phyloP scores from a whole-genome alignment of 108 stramenopile genomes.

The Nannochloropsis salina region DNA sequence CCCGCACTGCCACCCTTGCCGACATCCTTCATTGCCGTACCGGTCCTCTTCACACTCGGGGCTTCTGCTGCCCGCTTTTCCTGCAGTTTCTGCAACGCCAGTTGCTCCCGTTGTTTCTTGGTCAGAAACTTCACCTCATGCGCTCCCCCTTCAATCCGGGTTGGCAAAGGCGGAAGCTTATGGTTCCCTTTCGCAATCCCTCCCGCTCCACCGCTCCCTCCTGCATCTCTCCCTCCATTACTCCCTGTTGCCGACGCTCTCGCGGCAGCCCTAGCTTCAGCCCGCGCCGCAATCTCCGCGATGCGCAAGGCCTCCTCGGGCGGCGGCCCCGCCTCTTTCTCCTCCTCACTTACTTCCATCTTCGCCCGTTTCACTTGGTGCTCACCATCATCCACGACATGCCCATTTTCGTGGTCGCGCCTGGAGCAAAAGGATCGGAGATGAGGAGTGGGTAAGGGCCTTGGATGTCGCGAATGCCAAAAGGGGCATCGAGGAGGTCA shows the following conservation, averaged over 20 bases:
- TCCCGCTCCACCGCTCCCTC: background rate
- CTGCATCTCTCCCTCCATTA: slow-evolving; percentile 22
- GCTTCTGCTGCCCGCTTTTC: background rate
- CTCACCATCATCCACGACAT: slow-evolving; percentile 1
- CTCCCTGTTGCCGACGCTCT: slow-evolving; percentile 26
- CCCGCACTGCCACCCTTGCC: background rate
- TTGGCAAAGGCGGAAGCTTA: background rate
- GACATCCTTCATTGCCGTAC: background rate
- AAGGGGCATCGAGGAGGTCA: too few relatives aligned
- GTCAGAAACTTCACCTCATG: slow-evolving; percentile 39
- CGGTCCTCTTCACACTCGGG: background rate
- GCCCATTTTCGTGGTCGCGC: background rate
- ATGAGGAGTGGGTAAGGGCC: too few relatives aligned
- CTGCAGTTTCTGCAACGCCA: slow-evolving; percentile 20
- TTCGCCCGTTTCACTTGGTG: background rate
- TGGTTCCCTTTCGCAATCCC: background rate
- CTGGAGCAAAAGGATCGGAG: background rate
- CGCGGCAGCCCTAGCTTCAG: slow-evolving; percentile 38
- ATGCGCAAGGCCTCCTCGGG: slow-evolving; percentile 27
- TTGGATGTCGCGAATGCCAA: too few relatives aligned
- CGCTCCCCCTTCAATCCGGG: background rate
- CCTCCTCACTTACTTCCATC: slow-evolving; percentile 26
- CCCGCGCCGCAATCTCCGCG: slow-evolving; percentile 41
- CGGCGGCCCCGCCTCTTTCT: slow-evolving; percentile 17
- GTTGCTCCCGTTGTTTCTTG: slow-evolving; percentile 39